Percentiles rank a stretch among this genome's conserved stretches.
These are phyloP conservation scores for Cladorrhinum sp. DNA, from an alignment of 2,329 filamentous ascomycete species.

Conservation along the genomic window DNA sequence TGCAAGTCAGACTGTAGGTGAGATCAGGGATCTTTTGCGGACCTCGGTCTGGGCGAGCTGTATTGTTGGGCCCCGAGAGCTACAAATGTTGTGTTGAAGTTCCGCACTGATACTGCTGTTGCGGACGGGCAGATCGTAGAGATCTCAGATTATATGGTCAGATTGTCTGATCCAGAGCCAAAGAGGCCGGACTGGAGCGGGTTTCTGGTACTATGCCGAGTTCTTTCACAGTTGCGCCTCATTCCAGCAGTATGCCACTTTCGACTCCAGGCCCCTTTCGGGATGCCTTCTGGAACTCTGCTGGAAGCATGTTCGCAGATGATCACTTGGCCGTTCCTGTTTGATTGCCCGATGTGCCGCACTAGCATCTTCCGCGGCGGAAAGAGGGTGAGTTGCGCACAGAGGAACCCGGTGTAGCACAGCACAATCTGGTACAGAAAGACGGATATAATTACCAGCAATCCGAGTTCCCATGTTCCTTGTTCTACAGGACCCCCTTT, in stretches of 20 bases:
- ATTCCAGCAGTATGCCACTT: conserved; percentile 9
- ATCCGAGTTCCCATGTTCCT: background rate
- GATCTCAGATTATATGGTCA: background rate
- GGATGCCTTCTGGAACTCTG: conserved; percentile 27
- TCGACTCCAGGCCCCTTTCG: conserved; percentile 1
- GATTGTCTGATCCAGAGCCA: conserved; percentile 8
- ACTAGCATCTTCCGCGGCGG: conserved; percentile 12
- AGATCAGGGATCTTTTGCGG: background rate
- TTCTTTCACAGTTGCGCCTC: conserved; percentile 15
- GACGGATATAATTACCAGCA: conserved; percentile 1
- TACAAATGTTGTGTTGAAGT: background rate
- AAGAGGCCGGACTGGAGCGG: conserved; percentile 17
- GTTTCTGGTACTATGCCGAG: conserved; percentile 18
- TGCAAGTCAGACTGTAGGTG: background rate
- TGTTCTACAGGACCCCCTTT: conserved; percentile 8
- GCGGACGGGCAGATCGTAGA: conserved; percentile 18
- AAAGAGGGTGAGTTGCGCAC: conserved; percentile 10
- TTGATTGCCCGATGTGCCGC: conserved; percentile 33
- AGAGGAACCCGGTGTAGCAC: conserved; percentile 10
- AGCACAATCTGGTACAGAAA: background rate
- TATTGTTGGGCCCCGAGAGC: background rate
- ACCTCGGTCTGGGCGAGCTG: background rate
- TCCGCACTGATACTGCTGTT: conserved; percentile 17
- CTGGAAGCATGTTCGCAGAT: conserved; percentile 29
- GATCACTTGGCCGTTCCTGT: conserved; percentile 23